Evolutionary conservation across 371 early-diverging fungal species (phyloP), one percentile per base, ranked within the genome.

Genomic region (Mucor racemosus): DNA sequence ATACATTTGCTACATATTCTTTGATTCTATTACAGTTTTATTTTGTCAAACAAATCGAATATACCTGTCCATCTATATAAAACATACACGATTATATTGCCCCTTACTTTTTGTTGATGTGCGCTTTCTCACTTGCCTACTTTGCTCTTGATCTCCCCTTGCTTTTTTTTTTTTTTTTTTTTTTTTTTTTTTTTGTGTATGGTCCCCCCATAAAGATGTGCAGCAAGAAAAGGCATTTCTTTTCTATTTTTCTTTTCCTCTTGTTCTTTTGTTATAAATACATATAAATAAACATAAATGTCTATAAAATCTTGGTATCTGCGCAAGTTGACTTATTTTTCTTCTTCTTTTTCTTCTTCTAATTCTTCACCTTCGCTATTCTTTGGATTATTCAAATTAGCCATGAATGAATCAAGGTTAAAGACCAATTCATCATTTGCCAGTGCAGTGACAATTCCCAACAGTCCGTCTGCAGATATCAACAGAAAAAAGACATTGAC

Each of bases 381-480:
- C 42, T 65, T 72, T 68, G 72, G 72, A 48, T 62, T 72, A 65
- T 62, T 72, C 19, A 72, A 68, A 55, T 39, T 72, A 53, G 55
- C 64, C 15, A 73, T 73, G 73, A 66, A 73, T 54, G 72, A 72
- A 58, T 72, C 72, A 42, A 64, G 65, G 48, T 42, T 72, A 54
- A 72, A 72, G 58, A 72, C 65, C 26, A 72, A 72, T 38, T 50
- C 68, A 54, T 72, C 72, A 10, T 67, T 68, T 14, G 62, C 65
- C n/a, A 72, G 72, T 60, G 65, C 41, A n/a, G 39, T 58, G 13
- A 72, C 72, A 17, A 63, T 72, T 53, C 68, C 64, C 4, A 61
- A 57, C 10, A 31, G 21, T 31, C 46, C n/a, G 0, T 35, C 6
- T 3, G 14, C 19, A 17, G 14, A n/a, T 8, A 13, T 26, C 62